Base-by-base conservation (phyloP, 306 rosid genomes). In the Alnus rubra region DNA sequence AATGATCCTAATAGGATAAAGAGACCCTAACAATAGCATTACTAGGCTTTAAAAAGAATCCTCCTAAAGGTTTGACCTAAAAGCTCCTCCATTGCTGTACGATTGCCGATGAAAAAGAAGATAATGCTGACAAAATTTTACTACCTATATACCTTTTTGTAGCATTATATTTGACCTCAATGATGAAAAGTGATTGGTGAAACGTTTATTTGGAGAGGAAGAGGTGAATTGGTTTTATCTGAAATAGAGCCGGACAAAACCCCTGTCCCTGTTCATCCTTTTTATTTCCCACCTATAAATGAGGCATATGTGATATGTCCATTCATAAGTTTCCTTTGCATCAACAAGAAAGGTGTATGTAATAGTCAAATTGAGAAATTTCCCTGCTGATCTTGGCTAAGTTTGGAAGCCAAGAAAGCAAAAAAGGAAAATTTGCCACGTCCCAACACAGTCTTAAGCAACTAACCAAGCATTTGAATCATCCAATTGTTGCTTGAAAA, bases 321-420 rank as follows among this genome's bases (percentile, higher is more conserved):
- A 28, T 28, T 15, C 37, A 59, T 59, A 33, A 30, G 12, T 33
- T 62, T 14, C 19, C 4, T 37, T 16, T 37, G 71, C 49, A 16
- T 37, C 15, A 35, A 0, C n/a, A 1, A 0, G 5, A 64, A 37
- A 7, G 16, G 37, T 12, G 33, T 56, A n/a, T 12, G 33, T 56
- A n/a, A 28, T 16, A 67, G 8, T 67, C 8, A 67, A 42, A 44
- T 44, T 45, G 49, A n/a, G 39, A 7, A 12, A 69, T 69, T 45
- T 44, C 31, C 44, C 39, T 35, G 28, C 12, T 33, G 49, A 51
- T 47, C 47, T 52, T 59, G 75, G 83, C 67, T 69, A 73, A 76
- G 79, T 79, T 88, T 88, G 71, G 59, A 90, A 87, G 87, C 77
- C 63, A 88, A 63, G 90, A 76, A 70, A 83, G 56, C 42, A 70